A percentile compares a stretch with the other conserved stretches of the same genome.
phyloP scores from a whole-genome alignment of 2,329 filamentous ascomycete species.

The Cladosporium sp. region DNA sequence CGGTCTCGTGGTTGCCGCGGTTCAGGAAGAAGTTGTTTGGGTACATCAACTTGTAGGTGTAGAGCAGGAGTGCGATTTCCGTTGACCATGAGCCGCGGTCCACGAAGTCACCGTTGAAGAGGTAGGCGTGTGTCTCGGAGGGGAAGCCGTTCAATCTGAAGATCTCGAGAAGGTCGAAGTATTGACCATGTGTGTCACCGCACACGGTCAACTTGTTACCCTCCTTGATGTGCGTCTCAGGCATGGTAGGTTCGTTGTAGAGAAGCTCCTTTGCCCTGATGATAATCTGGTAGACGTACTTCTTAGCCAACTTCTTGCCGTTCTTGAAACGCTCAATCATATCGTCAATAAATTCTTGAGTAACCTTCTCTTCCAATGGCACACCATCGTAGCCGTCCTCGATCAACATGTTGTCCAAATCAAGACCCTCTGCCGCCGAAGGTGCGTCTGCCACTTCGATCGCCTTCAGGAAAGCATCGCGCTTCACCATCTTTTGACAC shows the following conservation, averaged over 20 bases:
- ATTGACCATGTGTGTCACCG: conserved; percentile 97
- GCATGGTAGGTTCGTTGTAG: conserved; percentile 93
- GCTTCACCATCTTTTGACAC: conserved; percentile 90
- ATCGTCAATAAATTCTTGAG: conserved; percentile 92
- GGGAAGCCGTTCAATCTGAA: conserved; percentile 88
- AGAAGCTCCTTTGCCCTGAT: conserved; percentile 84
- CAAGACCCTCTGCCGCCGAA: conserved; percentile 84
- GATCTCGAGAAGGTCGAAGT: conserved; percentile 93
- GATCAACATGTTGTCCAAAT: conserved; percentile 78
- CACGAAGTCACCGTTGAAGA: conserved; percentile 99
- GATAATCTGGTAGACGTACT: conserved; percentile 97
- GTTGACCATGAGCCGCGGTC: conserved; percentile 96
- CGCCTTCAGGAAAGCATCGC: conserved; percentile 86
- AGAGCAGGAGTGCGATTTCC: conserved; percentile 90
- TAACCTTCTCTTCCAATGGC: conserved; percentile 76
- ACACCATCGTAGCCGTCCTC: conserved; percentile 84
- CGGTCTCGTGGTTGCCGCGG: conserved; percentile 93
- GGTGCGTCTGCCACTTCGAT: conserved; percentile 92
- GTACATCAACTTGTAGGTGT: conserved; percentile 94
- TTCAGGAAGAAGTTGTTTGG: conserved; percentile 84
- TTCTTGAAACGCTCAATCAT: conserved; percentile 95
- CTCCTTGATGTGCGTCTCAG: conserved; percentile 77
- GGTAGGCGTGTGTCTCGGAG: conserved; percentile 80
- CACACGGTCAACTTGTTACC: conserved; percentile 85
- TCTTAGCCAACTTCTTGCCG: conserved; percentile 90